A percentile compares a stretch with the other conserved stretches of the same genome.
phyloP scores from a whole-genome alignment of 345 rosid genomes.

The Salix exigua region DNA sequence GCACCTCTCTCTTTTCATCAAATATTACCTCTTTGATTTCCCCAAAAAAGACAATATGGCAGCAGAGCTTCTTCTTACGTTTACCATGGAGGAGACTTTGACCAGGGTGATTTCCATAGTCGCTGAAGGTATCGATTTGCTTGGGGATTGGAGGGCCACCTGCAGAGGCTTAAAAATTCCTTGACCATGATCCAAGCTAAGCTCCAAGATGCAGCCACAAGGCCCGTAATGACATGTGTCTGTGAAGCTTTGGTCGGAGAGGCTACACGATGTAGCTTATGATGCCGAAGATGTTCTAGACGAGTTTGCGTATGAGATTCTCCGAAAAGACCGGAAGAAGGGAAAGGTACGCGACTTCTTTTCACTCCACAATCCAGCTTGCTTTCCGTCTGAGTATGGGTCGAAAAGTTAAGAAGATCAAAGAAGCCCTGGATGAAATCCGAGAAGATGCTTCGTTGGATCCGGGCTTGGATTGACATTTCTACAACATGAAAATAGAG shows the following conservation, averaged over 20 bases:
- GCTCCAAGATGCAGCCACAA: background rate
- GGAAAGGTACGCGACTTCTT: background rate
- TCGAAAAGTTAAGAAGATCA: background rate
- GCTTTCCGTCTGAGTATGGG: background rate
- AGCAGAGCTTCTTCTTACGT: background rate
- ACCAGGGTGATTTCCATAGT: background rate
- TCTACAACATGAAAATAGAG: background rate
- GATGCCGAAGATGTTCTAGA: background rate
- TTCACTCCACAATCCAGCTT: background rate
- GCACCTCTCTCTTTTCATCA: too few species aligned
- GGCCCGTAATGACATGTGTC: background rate
- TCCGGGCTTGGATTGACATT: background rate
- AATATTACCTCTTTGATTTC: too few species aligned
- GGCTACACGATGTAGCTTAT: conserved; percentile 63
- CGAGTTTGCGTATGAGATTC: background rate
- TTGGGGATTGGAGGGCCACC: background rate
- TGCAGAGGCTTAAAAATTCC: background rate
- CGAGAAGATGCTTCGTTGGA: background rate
- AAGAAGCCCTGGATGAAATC: background rate
- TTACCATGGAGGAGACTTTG: background rate
- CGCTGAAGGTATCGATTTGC: background rate
- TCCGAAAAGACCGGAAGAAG: background rate
- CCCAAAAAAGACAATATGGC: too few species aligned
- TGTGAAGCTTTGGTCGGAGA: conserved; percentile 93
- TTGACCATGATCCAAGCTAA: background rate